Percentiles rank a stretch among this genome's conserved stretches.
phyloP scores from a whole-genome alignment of 2,329 filamentous ascomycete species.

The Fusarium devonianum region DNA sequence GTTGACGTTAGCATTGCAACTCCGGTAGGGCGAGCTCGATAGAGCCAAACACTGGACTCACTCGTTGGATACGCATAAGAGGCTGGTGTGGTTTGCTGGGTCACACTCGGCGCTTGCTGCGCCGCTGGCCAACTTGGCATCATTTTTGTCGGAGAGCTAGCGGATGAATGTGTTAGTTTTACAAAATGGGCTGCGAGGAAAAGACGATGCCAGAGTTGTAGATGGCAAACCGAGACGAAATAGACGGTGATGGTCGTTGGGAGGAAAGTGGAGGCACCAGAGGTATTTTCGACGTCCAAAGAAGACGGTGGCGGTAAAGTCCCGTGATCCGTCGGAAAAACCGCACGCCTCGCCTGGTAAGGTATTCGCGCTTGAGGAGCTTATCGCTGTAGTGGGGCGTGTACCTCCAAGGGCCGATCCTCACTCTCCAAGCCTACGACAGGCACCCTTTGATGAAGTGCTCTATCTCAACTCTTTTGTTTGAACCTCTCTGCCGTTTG shows the following conservation, averaged over 20 bases:
- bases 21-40: background rate
- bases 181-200: conserved; percentile 18
- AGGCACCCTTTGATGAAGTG: conserved; percentile 21
- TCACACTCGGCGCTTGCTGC: conserved; percentile 52
- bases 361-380: conserved; percentile 1
- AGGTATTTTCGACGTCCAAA: conserved; percentile 37
- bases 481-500: no score
- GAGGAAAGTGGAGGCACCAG: conserved; percentile 19
- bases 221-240: conserved; percentile 20
- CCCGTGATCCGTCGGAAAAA: conserved; percentile 38
- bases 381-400: conserved; percentile 33
- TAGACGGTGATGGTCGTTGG: conserved; percentile 17
- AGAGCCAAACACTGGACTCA: conserved; percentile 38
- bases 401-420: conserved; percentile 18
- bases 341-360: no score
- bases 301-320: conserved; percentile 37
- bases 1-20: conserved; percentile 35
- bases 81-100: conserved; percentile 46
- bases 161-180: conserved; percentile 38
- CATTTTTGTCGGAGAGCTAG: conserved; percentile 40
- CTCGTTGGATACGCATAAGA: conserved; percentile 51
- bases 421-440: conserved; percentile 17
- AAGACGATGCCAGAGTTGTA: conserved; percentile 20
- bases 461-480: conserved; percentile 2
- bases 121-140: conserved; percentile 49